Base-by-base conservation (phyloP, 2,329 filamentous ascomycete genomes). In the Diaporthe nobilis region DNA sequence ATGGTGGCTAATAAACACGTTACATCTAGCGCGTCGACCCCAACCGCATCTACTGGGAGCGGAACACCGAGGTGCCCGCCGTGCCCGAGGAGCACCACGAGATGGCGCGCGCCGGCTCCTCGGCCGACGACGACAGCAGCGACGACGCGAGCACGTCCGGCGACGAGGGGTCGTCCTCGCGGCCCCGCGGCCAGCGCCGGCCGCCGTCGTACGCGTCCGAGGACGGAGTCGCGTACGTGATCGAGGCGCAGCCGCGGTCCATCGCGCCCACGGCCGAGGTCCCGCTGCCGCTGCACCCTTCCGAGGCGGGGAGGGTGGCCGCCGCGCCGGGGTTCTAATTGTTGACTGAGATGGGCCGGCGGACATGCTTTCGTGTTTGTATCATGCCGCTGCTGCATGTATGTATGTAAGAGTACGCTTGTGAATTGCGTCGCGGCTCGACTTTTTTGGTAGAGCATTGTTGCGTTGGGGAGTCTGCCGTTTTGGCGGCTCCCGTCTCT, bases 131-230 rank as follows among this genome's bases (percentile, higher is more conserved):
- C 20, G 55, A 31, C 12, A 74, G 47, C 74, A 70, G 47, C 71
- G 71, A 58, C 42, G 63, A 15, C 63, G 65, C 72, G 47, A 55
- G 58, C 61, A 22, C 51, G 28, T 75, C 67, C 34, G 57, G 73
- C 44, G 67, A 44, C 79, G 77, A 37, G 75, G 55, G 60, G 10
- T 37, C 68, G 10, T 37, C 68, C 2, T 51, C 70, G 79, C 70
- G 81, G 77, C 61, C 81, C 79, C 47, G 79, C 77, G n/a, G 78
- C 78, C 53, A 82, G 82, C 73, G 82, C 78, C 88, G 94, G 1
- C 94, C 94, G 6, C 94, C 94, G 2, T 95, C 92, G 6, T 97
- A 97, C 81, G 87, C 89, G 5, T 94, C 93, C 0, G 94, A 96
- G 13, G 92, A 95, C 79, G 94, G 94, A 0, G 89, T 95, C 7